Evolutionary conservation across 108 stramenopile species (phyloP).

Genomic region (Bacterosira constricta): DNA sequence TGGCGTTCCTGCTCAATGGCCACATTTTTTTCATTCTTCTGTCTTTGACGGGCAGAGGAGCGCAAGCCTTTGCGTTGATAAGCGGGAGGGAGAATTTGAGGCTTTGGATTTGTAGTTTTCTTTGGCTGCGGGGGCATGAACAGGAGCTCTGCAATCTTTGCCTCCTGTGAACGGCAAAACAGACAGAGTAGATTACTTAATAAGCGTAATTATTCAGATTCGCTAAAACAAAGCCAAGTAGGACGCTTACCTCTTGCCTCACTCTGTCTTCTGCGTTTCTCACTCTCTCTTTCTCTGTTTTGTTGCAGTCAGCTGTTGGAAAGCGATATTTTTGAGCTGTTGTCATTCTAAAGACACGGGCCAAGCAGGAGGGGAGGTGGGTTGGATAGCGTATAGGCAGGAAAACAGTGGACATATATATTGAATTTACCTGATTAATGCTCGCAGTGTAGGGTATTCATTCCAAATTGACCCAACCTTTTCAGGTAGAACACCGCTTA

Average conservation of each 20-base stretch:
- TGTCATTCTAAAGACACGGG: slow-evolving; percentile 85
- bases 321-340: slow-evolving; percentile 73
- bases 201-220: too few relatives aligned
- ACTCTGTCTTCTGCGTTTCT: slow-evolving; percentile 53
- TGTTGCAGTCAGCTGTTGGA: slow-evolving; percentile 82
- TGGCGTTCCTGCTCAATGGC: slow-evolving; percentile 50
- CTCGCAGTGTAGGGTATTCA: slow-evolving; percentile 61
- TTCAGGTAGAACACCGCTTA: slow-evolving; percentile 58
- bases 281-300: slow-evolving; percentile 54
- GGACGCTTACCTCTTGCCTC: too few relatives aligned
- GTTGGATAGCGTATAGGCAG: too few relatives aligned
- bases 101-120: slow-evolving; percentile 20
- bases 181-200: too few relatives aligned
- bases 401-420: too few relatives aligned
- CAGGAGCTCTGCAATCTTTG: slow-evolving; percentile 59
- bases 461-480: slow-evolving; percentile 62
- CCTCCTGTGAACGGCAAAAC: too few relatives aligned
- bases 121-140: slow-evolving; percentile 50
- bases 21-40: slow-evolving; percentile 47
- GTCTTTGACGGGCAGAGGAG: slow-evolving; percentile 57
- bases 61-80: slow-evolving; percentile 36
- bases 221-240: too few relatives aligned
- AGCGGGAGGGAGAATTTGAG: not conserved
- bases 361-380: too few relatives aligned
- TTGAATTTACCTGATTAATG: too few relatives aligned